These are phyloP conservation scores for Rhodomyrtus tomentosa DNA, from an alignment of 345 rosid species.

Conservation along the genomic window DNA sequence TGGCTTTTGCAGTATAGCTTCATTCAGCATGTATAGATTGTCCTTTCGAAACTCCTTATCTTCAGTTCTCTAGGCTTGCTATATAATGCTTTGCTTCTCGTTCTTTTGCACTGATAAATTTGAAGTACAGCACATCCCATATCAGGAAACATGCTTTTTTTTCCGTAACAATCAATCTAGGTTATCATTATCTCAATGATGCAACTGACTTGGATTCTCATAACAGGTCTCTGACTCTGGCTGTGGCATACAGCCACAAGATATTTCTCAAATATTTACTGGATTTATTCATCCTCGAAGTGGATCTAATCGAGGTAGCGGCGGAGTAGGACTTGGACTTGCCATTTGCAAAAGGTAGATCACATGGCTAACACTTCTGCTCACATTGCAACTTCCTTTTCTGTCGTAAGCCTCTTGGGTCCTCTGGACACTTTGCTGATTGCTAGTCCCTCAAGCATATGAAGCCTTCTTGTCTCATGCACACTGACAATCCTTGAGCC, in stretches of 20 bases:
- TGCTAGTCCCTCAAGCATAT: background rate
- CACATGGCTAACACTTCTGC: background rate
- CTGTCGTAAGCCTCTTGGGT: background rate
- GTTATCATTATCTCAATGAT: background rate
- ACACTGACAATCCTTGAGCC: background rate
- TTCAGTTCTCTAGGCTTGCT: background rate
- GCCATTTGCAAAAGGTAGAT: constrained; percentile 82
- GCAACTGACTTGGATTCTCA: background rate
- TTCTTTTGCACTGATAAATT: background rate
- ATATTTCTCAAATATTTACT: constrained; percentile 52
- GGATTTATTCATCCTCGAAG: constrained; percentile 48
- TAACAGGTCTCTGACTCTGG: constrained; percentile 83
- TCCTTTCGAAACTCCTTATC: background rate
- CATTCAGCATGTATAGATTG: background rate
- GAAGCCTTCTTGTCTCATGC: background rate
- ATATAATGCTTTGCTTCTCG: background rate
- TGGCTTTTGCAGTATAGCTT: background rate
- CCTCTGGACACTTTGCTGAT: background rate
- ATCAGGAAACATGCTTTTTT: background rate
- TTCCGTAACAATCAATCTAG: background rate
- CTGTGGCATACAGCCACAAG: constrained; percentile 72
- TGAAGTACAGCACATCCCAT: background rate
- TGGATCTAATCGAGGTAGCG: constrained; percentile 32
- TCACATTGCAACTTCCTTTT: background rate
- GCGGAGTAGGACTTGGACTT: constrained; percentile 79